Percentiles rank a stretch among this genome's conserved stretches.
These are phyloP conservation scores for Backusella parvicylindrica DNA, from an alignment of 192 early-diverging fungal species.

Conservation along the genomic window DNA sequence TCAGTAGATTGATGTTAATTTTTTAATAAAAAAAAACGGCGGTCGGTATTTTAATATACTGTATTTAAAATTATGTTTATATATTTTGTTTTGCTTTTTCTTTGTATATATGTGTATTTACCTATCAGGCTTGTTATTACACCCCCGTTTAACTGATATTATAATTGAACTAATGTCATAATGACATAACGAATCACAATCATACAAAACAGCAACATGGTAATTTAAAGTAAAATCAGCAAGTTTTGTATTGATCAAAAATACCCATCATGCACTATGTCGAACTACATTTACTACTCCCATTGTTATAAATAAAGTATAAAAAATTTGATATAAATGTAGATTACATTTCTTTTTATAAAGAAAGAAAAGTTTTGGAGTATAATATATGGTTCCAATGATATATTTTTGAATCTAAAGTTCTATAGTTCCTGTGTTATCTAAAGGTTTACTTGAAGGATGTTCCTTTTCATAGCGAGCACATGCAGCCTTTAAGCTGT, in stretches of 20 bases:
- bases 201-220: background rate
- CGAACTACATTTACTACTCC: background rate
- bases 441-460: background rate
- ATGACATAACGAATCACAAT: background rate
- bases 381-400: background rate
- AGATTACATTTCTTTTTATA: background rate
- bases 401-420: background rate
- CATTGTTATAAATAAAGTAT: background rate
- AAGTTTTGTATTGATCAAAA: background rate
- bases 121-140: too few relatives aligned
- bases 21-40: too few relatives aligned
- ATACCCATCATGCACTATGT: background rate
- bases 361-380: background rate
- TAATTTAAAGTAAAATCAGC: background rate
- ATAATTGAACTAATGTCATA: too few relatives aligned
- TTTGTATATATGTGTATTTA: too few relatives aligned
- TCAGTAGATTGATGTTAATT: too few relatives aligned
- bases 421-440: background rate
- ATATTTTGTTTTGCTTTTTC: too few relatives aligned
- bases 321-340: background rate
- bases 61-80: too few relatives aligned
- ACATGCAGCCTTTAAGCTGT: constrained; percentile 23
- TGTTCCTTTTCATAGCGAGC: constrained; percentile 13
- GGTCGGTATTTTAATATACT: too few relatives aligned
- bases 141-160: too few relatives aligned